Evolutionary conservation across 352 stramenopile genomes (phyloP), one percentile per base, ranked within the genome.

Genomic region (Phytophthora capsici): DNA sequence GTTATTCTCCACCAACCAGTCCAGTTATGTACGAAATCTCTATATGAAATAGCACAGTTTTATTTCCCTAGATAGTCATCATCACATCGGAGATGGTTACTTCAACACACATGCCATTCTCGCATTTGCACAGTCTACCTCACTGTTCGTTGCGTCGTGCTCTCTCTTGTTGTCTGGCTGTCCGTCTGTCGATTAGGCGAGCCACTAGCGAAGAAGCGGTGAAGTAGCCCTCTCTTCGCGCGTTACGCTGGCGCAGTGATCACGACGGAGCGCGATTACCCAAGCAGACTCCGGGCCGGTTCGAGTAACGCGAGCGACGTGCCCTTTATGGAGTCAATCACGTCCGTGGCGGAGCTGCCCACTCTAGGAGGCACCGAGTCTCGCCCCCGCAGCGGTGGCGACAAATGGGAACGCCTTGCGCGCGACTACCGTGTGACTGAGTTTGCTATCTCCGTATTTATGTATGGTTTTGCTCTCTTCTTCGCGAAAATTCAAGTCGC

Each of bases 391-490:
- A 51, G 14, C 16, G 41, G 19, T 28, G 37, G 8, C 22, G 41
- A 36, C 46, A 74, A 77, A 37, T 71, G 54, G 52, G 41, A 75
- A 20, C 55, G 53, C 23, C 25, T 75, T 6, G 38, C 61, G 25
- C 63, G 63, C 20, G 34, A 73, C 46, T 76, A 66, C 36, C 70
- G 73, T 17, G 26, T 70, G 22, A 25, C 59, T 1, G 73, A 82
- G 50, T 82, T 82, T 44, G 62, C 52, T 20, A 67, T 77, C 36
- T 70, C 70, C 20, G 54, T 67, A 28, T 20, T 79, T 16, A 75
- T 79, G 63, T 79, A 76, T 34, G 64, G 66, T 32, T 69, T 80
- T 10, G 70, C 72, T 10, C 60, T 77, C 47, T 70, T 78, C 61
- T 74, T 78, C 37, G 57, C 63, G n/a, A 68, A 69, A 26, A 71